phyloP scores from a whole-genome alignment of 129 eudicot genomes.

The Silybum marianum region DNA sequence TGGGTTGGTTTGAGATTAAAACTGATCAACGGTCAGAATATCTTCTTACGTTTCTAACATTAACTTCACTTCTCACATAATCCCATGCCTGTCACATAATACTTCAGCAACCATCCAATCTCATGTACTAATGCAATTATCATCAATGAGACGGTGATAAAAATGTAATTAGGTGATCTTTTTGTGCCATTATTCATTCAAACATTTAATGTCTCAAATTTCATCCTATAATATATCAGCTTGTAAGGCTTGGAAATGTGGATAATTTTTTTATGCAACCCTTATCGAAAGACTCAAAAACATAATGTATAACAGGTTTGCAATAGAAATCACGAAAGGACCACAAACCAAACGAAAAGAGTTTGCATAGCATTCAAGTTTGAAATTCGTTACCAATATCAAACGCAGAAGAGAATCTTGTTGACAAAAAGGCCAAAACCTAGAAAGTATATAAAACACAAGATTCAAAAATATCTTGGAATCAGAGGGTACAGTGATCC shows the following conservation, averaged over 20 bases:
- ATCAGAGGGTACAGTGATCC: background rate
- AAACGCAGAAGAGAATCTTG: constrained; percentile 18
- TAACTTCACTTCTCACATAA: too few species aligned
- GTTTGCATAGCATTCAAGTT: background rate
- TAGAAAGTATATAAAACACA: constrained; percentile 9
- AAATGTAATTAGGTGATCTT: too few species aligned
- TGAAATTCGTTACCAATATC: background rate
- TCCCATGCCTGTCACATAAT: too few species aligned
- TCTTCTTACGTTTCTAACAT: too few species aligned
- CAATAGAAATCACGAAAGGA: background rate
- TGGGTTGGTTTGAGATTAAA: too few species aligned
- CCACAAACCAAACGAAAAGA: background rate
- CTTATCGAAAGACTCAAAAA: background rate
- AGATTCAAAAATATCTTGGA: constrained; percentile 5
- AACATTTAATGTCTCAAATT: too few species aligned
- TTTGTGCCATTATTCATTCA: too few species aligned
- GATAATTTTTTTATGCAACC: background rate
- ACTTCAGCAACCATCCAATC: too few species aligned
- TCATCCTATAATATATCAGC: too few species aligned
- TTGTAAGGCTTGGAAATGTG: background rate
- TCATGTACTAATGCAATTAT: too few species aligned
- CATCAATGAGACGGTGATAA: too few species aligned
- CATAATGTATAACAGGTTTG: background rate
- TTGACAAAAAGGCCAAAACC: constrained; percentile 2
- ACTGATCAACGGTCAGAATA: too few species aligned